Base-by-base conservation (phyloP, 371 early-diverging fungal genomes). In the Zychaea mexicana region DNA sequence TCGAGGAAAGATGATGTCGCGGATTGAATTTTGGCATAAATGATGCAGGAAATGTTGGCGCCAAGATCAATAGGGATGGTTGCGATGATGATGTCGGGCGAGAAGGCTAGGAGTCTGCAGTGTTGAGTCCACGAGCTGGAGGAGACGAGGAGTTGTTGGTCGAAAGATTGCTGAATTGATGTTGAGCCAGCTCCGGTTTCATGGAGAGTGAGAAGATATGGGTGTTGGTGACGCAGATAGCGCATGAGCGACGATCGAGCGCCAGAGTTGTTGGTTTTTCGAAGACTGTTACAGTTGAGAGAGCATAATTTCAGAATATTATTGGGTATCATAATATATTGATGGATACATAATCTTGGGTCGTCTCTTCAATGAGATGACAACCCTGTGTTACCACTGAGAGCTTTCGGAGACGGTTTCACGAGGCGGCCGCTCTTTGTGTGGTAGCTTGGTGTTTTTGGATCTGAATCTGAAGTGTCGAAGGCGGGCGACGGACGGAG, bases 211-310 rank as follows among this genome's bases (percentile, higher is more conserved):
- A 62, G 17, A 12, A 54, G 21, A 3, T 52, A 13, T 2, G 54
- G 36, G 9, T 2, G 1, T 36, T 27, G 54, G 2, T 27, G 49
- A 49, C 61, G 52, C 5, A 61, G 5, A 32, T 5, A 61, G n/a
- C 32, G 61, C 7, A 52, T 61, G 2, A 61, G 52, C 15, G 9
- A 24, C n/a, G 47, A 6, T 3, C 47, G 47, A 2, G 49, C 26
- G 22, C 2, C 27, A 19, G 61, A 2, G 61, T 30, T 47, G 31
- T 61, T 61, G 28, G 61, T 61, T 61, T 61, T 61, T 21, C 49
- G 52, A 9, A 61, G 52, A 33, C 61, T 30, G 28, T 61, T 61
- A 33, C 49, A 61, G 33, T 61, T 61, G 2, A 61, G 26, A 13
- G 61, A 49, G 21, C 27, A 10, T 21, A 52, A 15, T 31, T 61